Evolutionary conservation across 1,284 basidiomycete genomes (phyloP), one percentile per base, ranked within the genome.

Genomic region (Vanrija sp.): DNA sequence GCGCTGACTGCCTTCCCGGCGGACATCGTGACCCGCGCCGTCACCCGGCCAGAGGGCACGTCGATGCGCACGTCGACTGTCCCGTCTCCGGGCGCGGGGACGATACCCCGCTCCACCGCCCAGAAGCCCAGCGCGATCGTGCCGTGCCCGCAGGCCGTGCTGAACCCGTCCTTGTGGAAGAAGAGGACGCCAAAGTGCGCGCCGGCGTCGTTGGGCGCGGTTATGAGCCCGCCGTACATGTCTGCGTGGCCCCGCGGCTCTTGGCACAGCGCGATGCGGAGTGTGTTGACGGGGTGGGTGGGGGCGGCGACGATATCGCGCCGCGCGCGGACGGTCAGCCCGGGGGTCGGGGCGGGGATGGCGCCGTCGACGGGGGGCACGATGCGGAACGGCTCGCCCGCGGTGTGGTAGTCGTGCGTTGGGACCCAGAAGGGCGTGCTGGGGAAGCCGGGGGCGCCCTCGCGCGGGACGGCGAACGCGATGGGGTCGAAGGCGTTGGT

Each of bases 91-190:
- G 44, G 42, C 0, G 52, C 37, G 14, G 47, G 20, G 36, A 64
- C 57, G 14, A 51, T 31, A 0, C 57, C 57, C 18, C 37, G 52
- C 9, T 77, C 76, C 22, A 80, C 62, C 2, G 79, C 67, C 62
- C 79, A 78, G 39, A 77, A 74, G 0, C 78, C 78, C 0, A 80
- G 74, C 12, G 79, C 78, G 41, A 80, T 76, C 1, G 78, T 79
- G 7, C 78, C 79, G 57, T 80, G 79, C 0, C 78, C 79, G 43
- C 79, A 80, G 72, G 79, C 79, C 2, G 79, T 79, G 2, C 77
- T 78, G 62, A 79, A 80, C 0, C 79, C 79, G 66, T 80, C 79
- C 59, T 80, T 80, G 63, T 80, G 78, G 56, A 74, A 79, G 60
- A 80, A 80, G 31, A 80, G 59, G 14, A 79, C 78, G 2, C 77